Evolutionary conservation across 805 yeast species (phyloP).

Genomic region (Metschnikowia drakensbergensis): DNA sequence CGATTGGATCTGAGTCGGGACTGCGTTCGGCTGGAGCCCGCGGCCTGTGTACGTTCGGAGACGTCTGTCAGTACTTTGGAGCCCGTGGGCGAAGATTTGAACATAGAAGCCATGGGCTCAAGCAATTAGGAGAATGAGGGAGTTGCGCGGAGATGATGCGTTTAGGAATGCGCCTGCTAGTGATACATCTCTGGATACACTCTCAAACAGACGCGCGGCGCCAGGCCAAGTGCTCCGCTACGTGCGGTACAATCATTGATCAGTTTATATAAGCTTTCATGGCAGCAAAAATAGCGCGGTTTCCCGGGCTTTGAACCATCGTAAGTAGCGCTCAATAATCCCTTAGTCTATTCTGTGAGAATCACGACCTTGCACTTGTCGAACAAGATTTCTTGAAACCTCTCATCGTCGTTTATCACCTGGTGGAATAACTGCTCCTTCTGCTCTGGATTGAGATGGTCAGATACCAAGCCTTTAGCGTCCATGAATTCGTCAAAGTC

Average conservation of each 20-base stretch:
- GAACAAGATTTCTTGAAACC: constrained; percentile 37
- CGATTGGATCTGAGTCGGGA: background rate
- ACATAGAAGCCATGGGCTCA: too few relatives aligned
- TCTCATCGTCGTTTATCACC: constrained; percentile 38
- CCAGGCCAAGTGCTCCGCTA: background rate
- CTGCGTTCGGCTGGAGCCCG: background rate
- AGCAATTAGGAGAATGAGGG: background rate
- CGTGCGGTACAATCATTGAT: background rate
- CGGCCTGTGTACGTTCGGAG: background rate
- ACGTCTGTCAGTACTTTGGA: too few relatives aligned
- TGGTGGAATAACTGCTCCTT: constrained; percentile 26
- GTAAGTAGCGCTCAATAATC: background rate
- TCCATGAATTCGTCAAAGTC: constrained; percentile 40
- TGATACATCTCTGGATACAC: background rate
- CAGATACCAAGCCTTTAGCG: constrained; percentile 27
- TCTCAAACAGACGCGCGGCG: background rate
- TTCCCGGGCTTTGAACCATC: too few relatives aligned
- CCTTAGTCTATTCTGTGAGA: constrained; percentile 11
- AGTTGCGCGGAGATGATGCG: background rate
- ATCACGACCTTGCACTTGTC: constrained; percentile 44
- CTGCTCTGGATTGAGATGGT: constrained; percentile 26
- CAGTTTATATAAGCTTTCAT: background rate
- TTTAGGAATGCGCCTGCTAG: background rate
- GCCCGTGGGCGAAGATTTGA: too few relatives aligned
- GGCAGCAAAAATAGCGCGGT: background rate